A percentile compares a stretch with the other conserved stretches of the same genome.
Conservation (phyloP, 768 basidiomycete species). For the Cystobasidium ongulense region DNA sequence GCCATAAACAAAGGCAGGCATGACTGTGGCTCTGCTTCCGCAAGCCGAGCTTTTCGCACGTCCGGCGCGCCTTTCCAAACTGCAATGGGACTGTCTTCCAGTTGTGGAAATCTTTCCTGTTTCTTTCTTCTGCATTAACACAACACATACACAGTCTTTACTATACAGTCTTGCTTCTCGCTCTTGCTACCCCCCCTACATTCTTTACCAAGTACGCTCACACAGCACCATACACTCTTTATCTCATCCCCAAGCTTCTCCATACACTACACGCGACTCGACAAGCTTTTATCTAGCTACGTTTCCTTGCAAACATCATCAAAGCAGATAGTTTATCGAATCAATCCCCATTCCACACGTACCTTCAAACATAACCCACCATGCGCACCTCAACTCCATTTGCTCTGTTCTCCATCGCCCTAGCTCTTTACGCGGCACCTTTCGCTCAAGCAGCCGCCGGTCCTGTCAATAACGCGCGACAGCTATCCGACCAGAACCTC, state of each 20-base stretch:
- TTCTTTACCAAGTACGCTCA: constrained; percentile 10
- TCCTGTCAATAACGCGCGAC: not conserved
- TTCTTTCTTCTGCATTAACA: not conserved
- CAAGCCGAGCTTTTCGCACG: not conserved
- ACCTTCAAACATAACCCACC: not conserved
- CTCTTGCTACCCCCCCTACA: not conserved
- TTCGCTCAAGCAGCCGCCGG: constrained; percentile 13
- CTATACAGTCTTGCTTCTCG: not conserved
- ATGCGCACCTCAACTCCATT: constrained; percentile 20
- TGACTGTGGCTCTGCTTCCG: not conserved
- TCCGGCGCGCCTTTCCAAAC: not conserved
- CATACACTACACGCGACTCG: not conserved
- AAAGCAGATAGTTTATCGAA: not conserved
- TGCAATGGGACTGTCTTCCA: not conserved
- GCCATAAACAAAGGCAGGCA: constrained; percentile 10
- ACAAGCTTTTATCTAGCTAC: not conserved
- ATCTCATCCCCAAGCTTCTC: not conserved
- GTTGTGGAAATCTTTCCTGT: not conserved
- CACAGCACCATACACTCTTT: constrained; percentile 28
- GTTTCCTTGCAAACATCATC: not conserved
- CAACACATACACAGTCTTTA: constrained; percentile 3
- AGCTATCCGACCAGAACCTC: constrained; percentile 24
- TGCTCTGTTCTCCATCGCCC: constrained; percentile 14
- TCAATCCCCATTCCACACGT: not conserved
- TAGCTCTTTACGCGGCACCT: constrained; percentile 16